Evolutionary conservation across 192 early-diverging fungal species (phyloP), one percentile per base, ranked within the genome.

Genomic region (Backusella liffmaniae): DNA sequence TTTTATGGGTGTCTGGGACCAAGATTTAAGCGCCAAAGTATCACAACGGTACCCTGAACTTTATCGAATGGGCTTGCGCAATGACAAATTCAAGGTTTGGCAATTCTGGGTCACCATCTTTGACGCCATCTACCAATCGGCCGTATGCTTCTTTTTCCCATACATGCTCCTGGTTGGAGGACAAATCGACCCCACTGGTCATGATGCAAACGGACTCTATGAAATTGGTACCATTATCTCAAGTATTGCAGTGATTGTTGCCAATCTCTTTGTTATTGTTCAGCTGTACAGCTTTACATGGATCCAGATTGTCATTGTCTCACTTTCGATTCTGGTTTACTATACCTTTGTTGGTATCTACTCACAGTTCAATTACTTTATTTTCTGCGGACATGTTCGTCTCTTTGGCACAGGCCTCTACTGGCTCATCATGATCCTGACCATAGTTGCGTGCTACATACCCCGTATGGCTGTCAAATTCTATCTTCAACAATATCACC

Each of bases 201-300:
- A 68, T n/a, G 51, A 62, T 37, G 80, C 81, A 23, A 88, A 86
- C 66, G 91, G 91, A 26, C 77, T 92, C n/a, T 87, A 89, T 67
- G 87, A 90, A 66, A 72, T 96, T 12, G 93, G 94, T 69, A 91
- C 93, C 0, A 78, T 91, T 6, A 88, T 94, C 16, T 89, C 94
- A 1, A 92, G 94, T 56, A 82, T 86, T 62, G 88, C 89, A 10
- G 88, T 96, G 5, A 80, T 91, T 53, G 88, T 90, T 16, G 92
- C 90, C 30, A 98, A 98, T 83, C 59, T 93, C 68, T 95, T 91
- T 81, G 90, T 95, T 65, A 88, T 86, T 15, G 72, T 95, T 68
- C 94, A 90, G 74, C 90, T 90, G 80, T 85, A 87, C 69, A 87
- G 88, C 35, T 95, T 92, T 90, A 92, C 91, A 1, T 93, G 92